Percentiles rank a stretch among this genome's conserved stretches.
These are phyloP conservation scores for Suillus alpinus DNA, from an alignment of 768 basidiomycete species.

Conservation along the genomic window DNA sequence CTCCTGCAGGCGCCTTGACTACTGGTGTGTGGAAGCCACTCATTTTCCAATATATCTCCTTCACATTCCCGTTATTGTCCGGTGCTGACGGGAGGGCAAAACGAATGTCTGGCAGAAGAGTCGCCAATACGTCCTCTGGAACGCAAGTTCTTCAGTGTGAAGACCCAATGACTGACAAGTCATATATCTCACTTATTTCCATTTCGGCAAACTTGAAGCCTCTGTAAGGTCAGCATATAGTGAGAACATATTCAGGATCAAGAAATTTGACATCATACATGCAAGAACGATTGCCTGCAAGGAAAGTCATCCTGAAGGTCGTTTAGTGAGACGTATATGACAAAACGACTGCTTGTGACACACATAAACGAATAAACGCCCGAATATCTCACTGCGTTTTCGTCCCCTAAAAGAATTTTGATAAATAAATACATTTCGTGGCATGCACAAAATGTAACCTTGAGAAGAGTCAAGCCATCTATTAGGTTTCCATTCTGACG, in stretches of 20 bases:
- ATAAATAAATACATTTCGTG: not conserved
- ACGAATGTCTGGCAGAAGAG: slow-evolving; percentile 22
- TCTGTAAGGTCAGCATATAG: not conserved
- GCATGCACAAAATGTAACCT: not conserved
- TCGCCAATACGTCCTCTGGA: slow-evolving; percentile 24
- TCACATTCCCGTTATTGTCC: slow-evolving; percentile 9
- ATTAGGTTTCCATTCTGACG: slow-evolving; percentile 45
- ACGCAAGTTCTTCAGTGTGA: not conserved
- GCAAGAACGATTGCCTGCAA: slow-evolving; percentile 46
- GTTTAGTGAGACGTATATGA: not conserved
- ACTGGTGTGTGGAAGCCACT: slow-evolving; percentile 25
- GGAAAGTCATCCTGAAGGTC: slow-evolving; percentile 41
- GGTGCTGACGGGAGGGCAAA: slow-evolving; percentile 20
- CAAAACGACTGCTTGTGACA: slow-evolving; percentile 14
- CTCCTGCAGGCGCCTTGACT: slow-evolving; percentile 23
- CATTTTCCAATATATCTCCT: slow-evolving; percentile 26
- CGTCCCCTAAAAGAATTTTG: not conserved
- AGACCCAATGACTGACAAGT: no score
- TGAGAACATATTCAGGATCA: not conserved
- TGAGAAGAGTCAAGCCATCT: slow-evolving; percentile 36
- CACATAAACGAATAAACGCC: slow-evolving; percentile 46
- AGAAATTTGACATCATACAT: slow-evolving; percentile 27
- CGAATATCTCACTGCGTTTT: slow-evolving; percentile 26
- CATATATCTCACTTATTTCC: slow-evolving; percentile 43
- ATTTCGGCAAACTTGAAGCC: slow-evolving; percentile 46